Base-by-base conservation (phyloP, 2,329 filamentous ascomycete species). In the Phyllosticta citrichinensis region DNA sequence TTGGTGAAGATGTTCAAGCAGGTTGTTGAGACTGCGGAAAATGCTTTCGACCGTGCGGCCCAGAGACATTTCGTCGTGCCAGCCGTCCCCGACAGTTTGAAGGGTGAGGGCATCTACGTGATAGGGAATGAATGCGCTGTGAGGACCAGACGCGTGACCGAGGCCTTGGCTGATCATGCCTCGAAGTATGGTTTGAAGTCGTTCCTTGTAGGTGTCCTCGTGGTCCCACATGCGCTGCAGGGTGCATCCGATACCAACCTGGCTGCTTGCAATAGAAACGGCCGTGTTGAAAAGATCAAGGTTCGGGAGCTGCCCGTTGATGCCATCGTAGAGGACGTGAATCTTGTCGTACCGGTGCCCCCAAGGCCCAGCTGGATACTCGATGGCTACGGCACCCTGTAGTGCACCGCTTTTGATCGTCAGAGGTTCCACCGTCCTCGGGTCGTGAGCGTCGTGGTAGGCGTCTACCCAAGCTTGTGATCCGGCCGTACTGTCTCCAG, bases 381-480 rank as follows among this genome's bases (percentile, higher is more conserved):
- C 94, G 55, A 99, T 81, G n/a, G 91, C 93, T 40, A 99, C 79
- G 35, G 91, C 94, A 12, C 90, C 94, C 76, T 99, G 94, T 35
- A 99, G 80, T 8, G 92, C 91, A 19, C 94, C 94, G 17, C 91
- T 94, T 77, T 97, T 97, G 68, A 97, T 81, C 1, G 92, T 86
- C 55, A 99, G 76, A 1, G 89, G 82, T 60, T 87, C 84, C 25
- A 97, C 86, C 8, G 80, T 82, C 5, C 81, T 76, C 0, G 87
- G 81, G 65, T 88, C 81, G 69, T 97, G 91, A 20, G 89, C 87
- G 72, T 96, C 90, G 74, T 99, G 94, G 73, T 99, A 99, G 1
- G 94, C 94, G 70, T 97, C 92, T 9, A 97, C 90, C 94, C 94
- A 99, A 24, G 94, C 94, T 72, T 97, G 92, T 0, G 91, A 90